phyloP scores from a whole-genome alignment of 192 early-diverging fungal species.

The Umbelopsis ramanniana region DNA sequence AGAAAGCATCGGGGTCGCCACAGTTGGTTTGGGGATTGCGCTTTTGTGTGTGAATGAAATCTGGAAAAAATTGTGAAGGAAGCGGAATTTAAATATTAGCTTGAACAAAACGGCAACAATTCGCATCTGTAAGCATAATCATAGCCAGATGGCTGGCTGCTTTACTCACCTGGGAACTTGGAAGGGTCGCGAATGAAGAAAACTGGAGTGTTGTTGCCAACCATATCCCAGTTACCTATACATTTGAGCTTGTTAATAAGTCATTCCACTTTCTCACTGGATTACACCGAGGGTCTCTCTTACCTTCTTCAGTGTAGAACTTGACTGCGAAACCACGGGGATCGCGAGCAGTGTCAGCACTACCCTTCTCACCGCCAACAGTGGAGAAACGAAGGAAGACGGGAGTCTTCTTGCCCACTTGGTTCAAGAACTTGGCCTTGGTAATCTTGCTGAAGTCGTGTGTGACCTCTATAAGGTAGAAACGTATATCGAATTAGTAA shows the following conservation, averaged over 20 bases:
- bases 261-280: too few relatives aligned
- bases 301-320: conserved; percentile 83
- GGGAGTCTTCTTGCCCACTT: conserved; percentile 78
- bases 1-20: conserved; percentile 57
- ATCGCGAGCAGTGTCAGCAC: conserved; percentile 78
- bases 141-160: background rate
- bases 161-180: conserved; percentile 65
- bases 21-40: conserved; percentile 61
- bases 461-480: conserved; percentile 59
- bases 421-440: conserved; percentile 73
- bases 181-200: conserved; percentile 83
- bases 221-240: conserved; percentile 81
- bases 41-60: conserved; percentile 68
- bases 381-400: conserved; percentile 83
- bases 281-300: too few relatives aligned
- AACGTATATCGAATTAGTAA: background rate
- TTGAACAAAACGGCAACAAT: conserved; percentile 6
- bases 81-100: conserved; percentile 7
- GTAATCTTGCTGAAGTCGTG: conserved; percentile 71
- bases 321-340: conserved; percentile 84
- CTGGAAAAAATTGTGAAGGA: conserved; percentile 35
- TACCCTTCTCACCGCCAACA: conserved; percentile 76
- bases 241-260: conserved; percentile 7
- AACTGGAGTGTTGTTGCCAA: conserved; percentile 84
- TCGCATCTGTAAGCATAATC: conserved; percentile 22